phyloP scores from a whole-genome alignment of 73 alveolate genomes.

The Symbiodinium natans region DNA sequence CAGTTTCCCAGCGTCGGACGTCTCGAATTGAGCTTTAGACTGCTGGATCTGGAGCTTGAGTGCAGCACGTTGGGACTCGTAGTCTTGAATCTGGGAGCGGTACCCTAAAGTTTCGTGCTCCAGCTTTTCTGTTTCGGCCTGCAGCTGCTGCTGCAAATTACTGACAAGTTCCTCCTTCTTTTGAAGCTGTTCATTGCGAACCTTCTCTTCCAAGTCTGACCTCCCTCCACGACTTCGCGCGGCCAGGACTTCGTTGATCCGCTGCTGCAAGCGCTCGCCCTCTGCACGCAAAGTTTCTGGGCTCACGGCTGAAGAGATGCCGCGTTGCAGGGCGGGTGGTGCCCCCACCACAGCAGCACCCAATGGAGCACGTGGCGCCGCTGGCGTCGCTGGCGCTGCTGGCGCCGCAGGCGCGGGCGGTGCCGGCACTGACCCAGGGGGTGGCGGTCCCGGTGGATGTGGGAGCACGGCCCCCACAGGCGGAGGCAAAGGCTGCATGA shows the following conservation, averaged over 20 bases:
- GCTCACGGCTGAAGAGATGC: neutral
- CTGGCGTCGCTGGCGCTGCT: neutral
- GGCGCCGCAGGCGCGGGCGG: constrained; percentile 8
- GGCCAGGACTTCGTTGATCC: constrained; percentile 25
- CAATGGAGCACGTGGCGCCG: constrained; percentile 6
- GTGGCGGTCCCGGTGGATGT: neutral
- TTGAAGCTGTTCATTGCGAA: constrained; percentile 15
- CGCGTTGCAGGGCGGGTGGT: neutral
- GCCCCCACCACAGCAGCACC: neutral
- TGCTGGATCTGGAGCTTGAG: constrained; percentile 62
- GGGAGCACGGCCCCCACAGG: neutral
- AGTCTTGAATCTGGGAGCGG: constrained; percentile 32
- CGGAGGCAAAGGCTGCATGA: neutral
- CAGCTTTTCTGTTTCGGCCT: constrained; percentile 11
- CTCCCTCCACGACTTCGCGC: constrained; percentile 56
- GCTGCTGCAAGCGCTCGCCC: constrained; percentile 17
- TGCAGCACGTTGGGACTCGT: constrained; percentile 58
- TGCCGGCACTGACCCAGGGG: neutral
- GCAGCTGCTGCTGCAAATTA: constrained; percentile 44
- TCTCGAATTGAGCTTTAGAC: constrained; percentile 8
- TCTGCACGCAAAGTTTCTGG: neutral
- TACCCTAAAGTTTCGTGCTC: constrained; percentile 15
- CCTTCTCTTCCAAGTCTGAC: constrained; percentile 41
- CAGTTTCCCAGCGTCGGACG: constrained; percentile 26
- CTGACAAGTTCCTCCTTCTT: constrained; percentile 24